A percentile compares a stretch with the other conserved stretches of the same genome.
Evolutionary conservation across 257 asterid genomes (phyloP).

Genomic region (Capsicum rhomboideum): DNA sequence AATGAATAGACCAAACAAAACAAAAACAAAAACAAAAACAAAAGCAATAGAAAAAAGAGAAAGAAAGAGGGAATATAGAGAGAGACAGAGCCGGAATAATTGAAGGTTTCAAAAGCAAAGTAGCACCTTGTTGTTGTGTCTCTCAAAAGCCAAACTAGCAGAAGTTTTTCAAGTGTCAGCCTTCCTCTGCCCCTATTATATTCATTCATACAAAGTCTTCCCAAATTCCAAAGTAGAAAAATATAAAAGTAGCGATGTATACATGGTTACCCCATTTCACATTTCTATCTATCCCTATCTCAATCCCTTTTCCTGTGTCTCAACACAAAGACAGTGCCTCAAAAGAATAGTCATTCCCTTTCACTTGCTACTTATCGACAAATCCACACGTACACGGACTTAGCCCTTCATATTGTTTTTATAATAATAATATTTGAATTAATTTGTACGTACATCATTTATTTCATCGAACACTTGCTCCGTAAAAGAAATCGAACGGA

Average conservation of each 20-base stretch:
- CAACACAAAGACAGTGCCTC: conserved; percentile 10
- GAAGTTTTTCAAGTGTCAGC: conserved; percentile 28
- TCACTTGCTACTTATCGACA: background rate
- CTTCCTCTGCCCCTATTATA: background rate
- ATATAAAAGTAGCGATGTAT: background rate
- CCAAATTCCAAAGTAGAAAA: conserved; percentile 32
- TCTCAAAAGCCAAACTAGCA: conserved; percentile 38
- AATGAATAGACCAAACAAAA: background rate
- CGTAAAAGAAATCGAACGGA: no score
- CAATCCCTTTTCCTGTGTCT: background rate
- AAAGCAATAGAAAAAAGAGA: background rate
- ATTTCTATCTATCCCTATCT: background rate
- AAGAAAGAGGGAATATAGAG: background rate
- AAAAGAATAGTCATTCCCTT: conserved; percentile 20
- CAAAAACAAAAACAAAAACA: background rate
- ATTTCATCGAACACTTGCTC: background rate
- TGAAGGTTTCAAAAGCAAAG: background rate
- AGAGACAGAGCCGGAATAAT: background rate
- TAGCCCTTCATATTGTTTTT: background rate
- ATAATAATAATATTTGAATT: background rate
- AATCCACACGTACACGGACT: background rate
- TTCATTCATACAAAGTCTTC: background rate
- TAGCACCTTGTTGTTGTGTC: conserved; percentile 43
- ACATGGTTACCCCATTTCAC: background rate
- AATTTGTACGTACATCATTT: background rate